Percentiles rank a stretch among this genome's conserved stretches.
Conservation (phyloP, 495 filamentous ascomycete species). For the Tuber aestivum region DNA sequence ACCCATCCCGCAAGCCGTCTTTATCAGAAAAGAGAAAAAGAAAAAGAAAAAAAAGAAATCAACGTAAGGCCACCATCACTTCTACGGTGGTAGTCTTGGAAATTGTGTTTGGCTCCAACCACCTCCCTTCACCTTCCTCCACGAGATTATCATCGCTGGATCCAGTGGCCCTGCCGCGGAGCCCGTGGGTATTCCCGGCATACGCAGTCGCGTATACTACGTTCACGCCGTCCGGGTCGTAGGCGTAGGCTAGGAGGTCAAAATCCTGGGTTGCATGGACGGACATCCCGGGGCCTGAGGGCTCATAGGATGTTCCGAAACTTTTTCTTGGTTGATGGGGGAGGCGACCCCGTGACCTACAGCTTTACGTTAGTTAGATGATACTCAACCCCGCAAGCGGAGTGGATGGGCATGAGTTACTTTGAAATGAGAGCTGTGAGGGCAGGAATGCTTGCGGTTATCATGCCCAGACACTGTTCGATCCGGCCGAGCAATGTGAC, state of each 20-base stretch:
- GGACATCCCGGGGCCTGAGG: not conserved
- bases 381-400: not conserved
- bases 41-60: not conserved
- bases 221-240: slow-evolving; percentile 26
- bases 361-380: not conserved
- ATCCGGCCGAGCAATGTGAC: slow-evolving; percentile 29
- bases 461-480: slow-evolving; percentile 40
- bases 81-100: slow-evolving; percentile 32
- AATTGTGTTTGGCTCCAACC: slow-evolving; percentile 15
- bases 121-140: not conserved
- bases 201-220: slow-evolving; percentile 14
- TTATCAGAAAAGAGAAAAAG: no score
- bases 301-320: slow-evolving; percentile 9
- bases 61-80: slow-evolving; percentile 1
- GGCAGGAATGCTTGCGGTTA: slow-evolving; percentile 39
- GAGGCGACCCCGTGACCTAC: not conserved
- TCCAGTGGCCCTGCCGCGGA: not conserved
- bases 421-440: slow-evolving; percentile 37
- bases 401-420: slow-evolving; percentile 7
- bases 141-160: slow-evolving; percentile 20
- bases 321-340: not conserved
- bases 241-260: slow-evolving; percentile 29
- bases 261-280: not conserved
- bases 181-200: not conserved
- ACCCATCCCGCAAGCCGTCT: not conserved